These are phyloP conservation scores for Cystobasidium tubakii DNA, from an alignment of 768 basidiomycete species.

Conservation along the genomic window DNA sequence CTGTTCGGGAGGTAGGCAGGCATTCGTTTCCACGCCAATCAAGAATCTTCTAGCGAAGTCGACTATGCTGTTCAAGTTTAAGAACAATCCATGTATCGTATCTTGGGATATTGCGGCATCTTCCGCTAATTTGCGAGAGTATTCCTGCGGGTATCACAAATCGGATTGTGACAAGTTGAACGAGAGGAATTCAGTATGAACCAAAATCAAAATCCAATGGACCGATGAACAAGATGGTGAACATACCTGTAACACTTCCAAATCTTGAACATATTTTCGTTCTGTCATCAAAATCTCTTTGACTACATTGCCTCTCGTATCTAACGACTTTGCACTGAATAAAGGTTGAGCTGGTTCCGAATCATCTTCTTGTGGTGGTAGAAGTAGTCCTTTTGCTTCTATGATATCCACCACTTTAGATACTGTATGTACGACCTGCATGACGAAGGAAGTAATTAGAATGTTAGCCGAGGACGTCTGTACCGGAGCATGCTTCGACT, in stretches of 20 bases:
- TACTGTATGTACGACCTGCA: slow-evolving; percentile 18
- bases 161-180: too few relatives aligned
- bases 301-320: slow-evolving; percentile 50
- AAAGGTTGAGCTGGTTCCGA: neutral
- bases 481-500: neutral
- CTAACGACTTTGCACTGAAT: slow-evolving; percentile 16
- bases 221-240: neutral
- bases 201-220: neutral
- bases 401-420: neutral
- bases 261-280: slow-evolving; percentile 93
- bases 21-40: slow-evolving; percentile 78
- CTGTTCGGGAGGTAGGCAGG: slow-evolving; percentile 71
- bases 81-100: slow-evolving; percentile 91
- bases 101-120: slow-evolving; percentile 84
- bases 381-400: neutral
- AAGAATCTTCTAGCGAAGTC: slow-evolving; percentile 95
- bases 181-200: neutral
- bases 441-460: neutral
- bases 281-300: slow-evolving; percentile 91
- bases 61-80: slow-evolving; percentile 84
- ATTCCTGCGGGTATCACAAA: slow-evolving; percentile 59
- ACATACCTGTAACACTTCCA: slow-evolving; percentile 91
- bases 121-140: slow-evolving; percentile 73
- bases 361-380: slow-evolving; percentile 16
- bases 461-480: neutral